Evolutionary conservation across 345 rosid genomes (phyloP).

Genomic region (Sisymbrium irio): DNA sequence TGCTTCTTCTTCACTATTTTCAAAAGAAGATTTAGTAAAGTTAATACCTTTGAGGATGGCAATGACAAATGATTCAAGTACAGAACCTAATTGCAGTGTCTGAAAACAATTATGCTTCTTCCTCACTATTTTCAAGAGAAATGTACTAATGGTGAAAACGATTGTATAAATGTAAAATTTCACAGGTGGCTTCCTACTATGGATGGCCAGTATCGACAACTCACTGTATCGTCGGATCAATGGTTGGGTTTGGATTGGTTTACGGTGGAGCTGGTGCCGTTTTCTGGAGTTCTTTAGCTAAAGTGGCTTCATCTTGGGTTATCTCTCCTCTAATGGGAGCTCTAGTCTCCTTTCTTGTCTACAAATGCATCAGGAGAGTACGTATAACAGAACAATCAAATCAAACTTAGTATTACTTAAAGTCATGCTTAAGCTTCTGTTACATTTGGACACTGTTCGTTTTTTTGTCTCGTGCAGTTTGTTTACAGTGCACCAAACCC

Average conservation of each 20-base stretch:
- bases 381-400: constrained; percentile 23
- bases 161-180: background rate
- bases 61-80: background rate
- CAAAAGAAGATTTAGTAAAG: background rate
- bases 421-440: background rate
- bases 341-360: constrained; percentile 75
- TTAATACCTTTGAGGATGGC: background rate
- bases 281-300: constrained; percentile 92
- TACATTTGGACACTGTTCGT: background rate
- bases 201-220: constrained; percentile 99
- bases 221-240: constrained; percentile 92
- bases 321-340: constrained; percentile 92
- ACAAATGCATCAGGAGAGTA: constrained; percentile 97
- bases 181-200: constrained; percentile 82
- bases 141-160: background rate
- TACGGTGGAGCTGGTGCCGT: constrained; percentile 95
- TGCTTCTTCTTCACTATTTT: background rate
- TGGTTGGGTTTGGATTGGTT: constrained; percentile 95
- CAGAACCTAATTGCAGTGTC: constrained; percentile 7
- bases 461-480: constrained; percentile 46
- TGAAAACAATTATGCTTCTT: constrained; percentile 1
- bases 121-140: background rate
- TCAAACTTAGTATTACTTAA: background rate
- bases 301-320: constrained; percentile 93
- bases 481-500: constrained; percentile 97